These are phyloP conservation scores for Blastocystis sp. DNA, from an alignment of 352 stramenopile genomes.

Conservation along the genomic window DNA sequence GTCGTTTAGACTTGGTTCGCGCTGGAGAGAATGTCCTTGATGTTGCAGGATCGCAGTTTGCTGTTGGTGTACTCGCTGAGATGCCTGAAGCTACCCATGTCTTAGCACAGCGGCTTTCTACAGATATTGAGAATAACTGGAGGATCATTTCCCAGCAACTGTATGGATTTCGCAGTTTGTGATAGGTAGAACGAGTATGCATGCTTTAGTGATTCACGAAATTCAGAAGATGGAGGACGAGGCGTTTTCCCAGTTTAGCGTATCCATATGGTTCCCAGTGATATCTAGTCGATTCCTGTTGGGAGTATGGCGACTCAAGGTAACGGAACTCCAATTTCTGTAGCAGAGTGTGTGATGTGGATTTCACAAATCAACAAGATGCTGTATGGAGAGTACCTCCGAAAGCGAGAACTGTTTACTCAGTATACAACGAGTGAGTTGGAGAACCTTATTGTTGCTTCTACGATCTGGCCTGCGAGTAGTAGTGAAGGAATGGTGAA, in stretches of 20 bases:
- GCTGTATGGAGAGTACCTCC: constrained; percentile 28
- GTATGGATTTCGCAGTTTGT: neutral
- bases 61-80: neutral
- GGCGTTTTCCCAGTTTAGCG: neutral
- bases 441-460: neutral
- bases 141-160: constrained; percentile 22
- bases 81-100: neutral
- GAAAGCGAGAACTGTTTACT: constrained; percentile 25
- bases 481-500: constrained; percentile 33
- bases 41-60: neutral
- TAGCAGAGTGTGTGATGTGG: constrained; percentile 19
- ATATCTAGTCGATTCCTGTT: neutral
- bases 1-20: neutral
- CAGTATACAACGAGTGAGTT: constrained; percentile 46
- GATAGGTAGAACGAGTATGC: neutral
- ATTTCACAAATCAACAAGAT: constrained; percentile 47
- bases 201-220: constrained; percentile 17
- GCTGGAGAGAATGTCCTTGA: neutral
- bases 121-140: constrained; percentile 49
- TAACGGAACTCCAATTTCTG: neutral
- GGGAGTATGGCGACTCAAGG: neutral
- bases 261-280: neutral
- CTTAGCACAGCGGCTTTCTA: neutral
- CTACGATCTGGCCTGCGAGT: constrained; percentile 11
- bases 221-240: constrained; percentile 21